Evolutionary conservation across 2,329 filamentous ascomycete species (phyloP), one percentile per base, ranked within the genome.

Genomic region (Beauveria scarabaeidicola): DNA sequence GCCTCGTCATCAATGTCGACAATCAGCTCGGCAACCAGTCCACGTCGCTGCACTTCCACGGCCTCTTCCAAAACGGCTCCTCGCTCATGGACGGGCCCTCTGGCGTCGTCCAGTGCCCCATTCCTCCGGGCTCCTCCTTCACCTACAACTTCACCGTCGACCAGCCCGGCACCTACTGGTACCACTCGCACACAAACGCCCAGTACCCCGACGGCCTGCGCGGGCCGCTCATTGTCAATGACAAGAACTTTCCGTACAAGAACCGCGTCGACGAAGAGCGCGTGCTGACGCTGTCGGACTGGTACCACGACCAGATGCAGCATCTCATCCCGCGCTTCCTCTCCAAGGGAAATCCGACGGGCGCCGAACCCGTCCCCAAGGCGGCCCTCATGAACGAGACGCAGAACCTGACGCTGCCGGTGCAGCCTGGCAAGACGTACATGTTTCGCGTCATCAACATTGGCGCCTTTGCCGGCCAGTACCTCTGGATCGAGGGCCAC

Each of bases 91-190:
- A 93, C 70, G 89, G 89, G 0, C 83, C 86, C 0, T 73, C 75
- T 1, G 79, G 80, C 51, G 82, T 89, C 27, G 82, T 86, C 1
- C 89, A 92, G 68, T 90, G 86, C 64, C 69, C 79, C 1, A 86
- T 91, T 59, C 75, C 78, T 0, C 81, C 87, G 0, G 88, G 87
- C 4, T 72, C 74, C n/a, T 80, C 75, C 11, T 85, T 91, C 66
- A 85, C 81, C 2, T 91, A 90, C 70, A 81, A 87, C 69, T 89
- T 90, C 68, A 86, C 79, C 2, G 70, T 80, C 58, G 68, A 83
- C 52, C 87, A 90, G 74, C 79, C 85, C 0, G 89, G 88, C 29
- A 89, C 87, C 1, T 91, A 90, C 71, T 91, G 88, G 89, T 92
- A 91, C 65, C 87, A 90, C 69, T 87, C 84, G 5, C 87, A 90